Evolutionary conservation across 208 protist genomes (phyloP), one percentile per base, ranked within the genome.

Genomic region (Trypanosomatidae sp.): DNA sequence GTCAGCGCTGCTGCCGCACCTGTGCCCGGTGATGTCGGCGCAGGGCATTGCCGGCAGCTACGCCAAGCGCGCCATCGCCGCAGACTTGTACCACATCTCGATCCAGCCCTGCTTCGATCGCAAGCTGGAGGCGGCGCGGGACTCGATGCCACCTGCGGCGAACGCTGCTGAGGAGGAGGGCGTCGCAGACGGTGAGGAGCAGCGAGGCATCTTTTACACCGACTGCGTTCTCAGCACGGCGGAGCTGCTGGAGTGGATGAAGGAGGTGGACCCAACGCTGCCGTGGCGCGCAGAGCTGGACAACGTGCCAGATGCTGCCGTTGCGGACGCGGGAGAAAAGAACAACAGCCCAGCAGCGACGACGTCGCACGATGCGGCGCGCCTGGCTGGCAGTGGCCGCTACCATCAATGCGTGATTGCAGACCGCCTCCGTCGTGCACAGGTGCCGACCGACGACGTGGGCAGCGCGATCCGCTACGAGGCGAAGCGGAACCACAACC

Each of bases 61-160:
- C 52, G 97, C 97, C 47, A 90, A 98, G 69, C 88, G 75, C 33
- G 39, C 43, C 0, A 17, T 76, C 1, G 43, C 49, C 10, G 64
- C 66, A 4, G 56, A 69, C 4, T 36, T 94, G 28, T 99, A 97
- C 75, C 98, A 99, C 77, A 79, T 99, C 3, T 95, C 97, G 12
- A 83, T 99, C 10, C 99, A 99, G 92, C 98, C 98, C 3, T 99
- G 99, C 87, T 99, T 96, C 79, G 99, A 99, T 81, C 98, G 99
- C 53, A 99, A 99, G 83, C 83, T 99, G 13, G 98, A 99, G 83
- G 99, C 99, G 1, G 97, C 95, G 9, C 77, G 98, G 17, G 76
- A 93, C 47, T 91, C 96, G 58, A 72, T 82, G 58, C 33, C 50
- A 15, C 5, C 17, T 41, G 15, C 58, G 13, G 28, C n/a, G n/a